Evolutionary conservation across 495 filamentous ascomycete genomes (phyloP).

Genomic region (Penicillium antarcticum): DNA sequence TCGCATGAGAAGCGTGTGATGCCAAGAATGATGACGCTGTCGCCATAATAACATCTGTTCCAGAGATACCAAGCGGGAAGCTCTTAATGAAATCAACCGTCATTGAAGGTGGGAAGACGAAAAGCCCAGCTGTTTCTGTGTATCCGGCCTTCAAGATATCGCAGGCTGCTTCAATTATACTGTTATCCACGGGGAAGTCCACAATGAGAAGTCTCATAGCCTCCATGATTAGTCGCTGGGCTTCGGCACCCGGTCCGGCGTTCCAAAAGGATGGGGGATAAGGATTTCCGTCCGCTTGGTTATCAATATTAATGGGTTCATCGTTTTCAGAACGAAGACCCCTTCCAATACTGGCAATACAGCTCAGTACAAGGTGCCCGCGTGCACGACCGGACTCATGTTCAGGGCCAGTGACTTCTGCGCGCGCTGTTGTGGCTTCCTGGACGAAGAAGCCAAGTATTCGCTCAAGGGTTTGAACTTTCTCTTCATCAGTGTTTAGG

Average conservation of each 20-base stretch:
- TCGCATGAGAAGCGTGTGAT: slow-evolving; percentile 55
- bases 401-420: slow-evolving; percentile 31
- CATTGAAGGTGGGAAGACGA: slow-evolving; percentile 65
- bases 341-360: slow-evolving; percentile 72
- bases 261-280: slow-evolving; percentile 58
- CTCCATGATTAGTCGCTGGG: slow-evolving; percentile 59
- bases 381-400: slow-evolving; percentile 48
- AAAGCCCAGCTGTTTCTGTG: slow-evolving; percentile 74
- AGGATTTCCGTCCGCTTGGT: slow-evolving; percentile 31
- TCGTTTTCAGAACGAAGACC: slow-evolving; percentile 75
- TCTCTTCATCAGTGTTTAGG: slow-evolving; percentile 59
- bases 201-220: slow-evolving; percentile 45
- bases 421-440: slow-evolving; percentile 34
- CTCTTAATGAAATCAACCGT: slow-evolving; percentile 69
- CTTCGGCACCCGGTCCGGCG: slow-evolving; percentile 45
- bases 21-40: slow-evolving; percentile 73
- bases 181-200: slow-evolving; percentile 57
- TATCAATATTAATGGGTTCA: slow-evolving; percentile 61
- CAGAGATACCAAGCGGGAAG: slow-evolving; percentile 59
- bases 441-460: slow-evolving; percentile 60
- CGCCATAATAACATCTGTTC: slow-evolving; percentile 69
- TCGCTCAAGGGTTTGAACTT: slow-evolving; percentile 56
- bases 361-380: slow-evolving; percentile 65
- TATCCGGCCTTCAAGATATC: slow-evolving; percentile 74
- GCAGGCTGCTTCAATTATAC: slow-evolving; percentile 74